Conservation (phyloP, 1,284 basidiomycete species). For the Puccinia triticina region DNA sequence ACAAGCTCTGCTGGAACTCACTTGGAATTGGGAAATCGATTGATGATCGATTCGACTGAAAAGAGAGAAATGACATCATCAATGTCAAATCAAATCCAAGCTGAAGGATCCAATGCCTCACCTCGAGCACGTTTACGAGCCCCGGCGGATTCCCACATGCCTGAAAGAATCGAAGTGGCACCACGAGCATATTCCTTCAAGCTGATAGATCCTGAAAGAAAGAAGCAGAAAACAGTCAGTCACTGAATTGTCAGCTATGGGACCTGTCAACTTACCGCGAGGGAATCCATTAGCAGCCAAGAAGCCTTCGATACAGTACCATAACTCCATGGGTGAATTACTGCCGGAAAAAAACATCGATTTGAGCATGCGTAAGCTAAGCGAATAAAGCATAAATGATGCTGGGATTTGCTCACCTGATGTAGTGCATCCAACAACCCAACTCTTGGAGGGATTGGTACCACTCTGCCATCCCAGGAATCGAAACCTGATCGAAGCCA, state of each 20-base stretch:
- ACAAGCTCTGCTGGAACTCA: background rate
- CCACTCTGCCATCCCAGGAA: constrained; percentile 55
- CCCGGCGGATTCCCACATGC: constrained; percentile 40
- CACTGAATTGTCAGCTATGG: background rate
- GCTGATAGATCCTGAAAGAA: constrained; percentile 38
- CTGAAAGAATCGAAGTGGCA: constrained; percentile 43
- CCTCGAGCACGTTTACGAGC: constrained; percentile 29
- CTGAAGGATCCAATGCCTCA: no score
- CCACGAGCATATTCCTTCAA: constrained; percentile 48
- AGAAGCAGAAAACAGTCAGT: background rate
- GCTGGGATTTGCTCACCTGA: constrained; percentile 45
- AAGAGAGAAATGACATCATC: no score
- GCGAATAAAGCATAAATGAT: no score
- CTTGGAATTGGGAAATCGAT: constrained; percentile 37
- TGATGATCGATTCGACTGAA: constrained; percentile 38
- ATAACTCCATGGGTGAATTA: constrained; percentile 58
- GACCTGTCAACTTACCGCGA: constrained; percentile 52
- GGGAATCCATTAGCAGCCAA: constrained; percentile 55
- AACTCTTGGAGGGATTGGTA: constrained; percentile 29
- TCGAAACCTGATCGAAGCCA: constrained; percentile 56
- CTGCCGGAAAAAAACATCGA: no score
- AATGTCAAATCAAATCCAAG: no score
- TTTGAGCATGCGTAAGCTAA: no score
- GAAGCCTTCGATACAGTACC: constrained; percentile 56
- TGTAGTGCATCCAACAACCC: constrained; percentile 54